Evolutionary conservation across 768 basidiomycete genomes (phyloP).

Genomic region (Coprinopsis marcescibilis): DNA sequence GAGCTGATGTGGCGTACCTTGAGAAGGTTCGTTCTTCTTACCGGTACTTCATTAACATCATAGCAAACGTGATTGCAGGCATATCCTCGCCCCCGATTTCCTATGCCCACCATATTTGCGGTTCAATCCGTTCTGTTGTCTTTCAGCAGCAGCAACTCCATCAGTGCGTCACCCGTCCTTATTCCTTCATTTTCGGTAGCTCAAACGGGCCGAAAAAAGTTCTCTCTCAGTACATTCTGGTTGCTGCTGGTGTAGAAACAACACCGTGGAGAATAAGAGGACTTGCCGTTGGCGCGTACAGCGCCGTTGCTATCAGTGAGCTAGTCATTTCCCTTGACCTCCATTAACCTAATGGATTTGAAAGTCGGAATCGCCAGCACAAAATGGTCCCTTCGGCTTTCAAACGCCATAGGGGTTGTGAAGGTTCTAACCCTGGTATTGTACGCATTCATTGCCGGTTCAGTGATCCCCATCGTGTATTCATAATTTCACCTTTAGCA

Average conservation of each 20-base stretch:
- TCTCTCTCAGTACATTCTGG: conserved; percentile 30
- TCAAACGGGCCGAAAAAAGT: conserved; percentile 18
- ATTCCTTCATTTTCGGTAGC: neutral
- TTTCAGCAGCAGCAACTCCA: conserved; percentile 34
- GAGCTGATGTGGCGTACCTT: conserved; percentile 44
- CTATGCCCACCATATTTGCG: conserved; percentile 39
- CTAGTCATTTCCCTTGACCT: neutral
- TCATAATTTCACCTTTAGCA: conserved; percentile 15
- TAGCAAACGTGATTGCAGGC: conserved; percentile 22
- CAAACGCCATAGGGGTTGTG: conserved; percentile 28
- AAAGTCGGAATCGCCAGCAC: conserved; percentile 29
- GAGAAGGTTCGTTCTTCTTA: conserved; percentile 26
- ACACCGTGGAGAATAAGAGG: conserved; percentile 30
- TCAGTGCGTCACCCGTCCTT: conserved; percentile 18
- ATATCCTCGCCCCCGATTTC: conserved; percentile 35
- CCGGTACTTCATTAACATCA: neutral
- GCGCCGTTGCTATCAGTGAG: conserved; percentile 25
- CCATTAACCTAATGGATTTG: too few relatives aligned
- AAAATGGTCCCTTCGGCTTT: conserved; percentile 34
- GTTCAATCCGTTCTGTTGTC: conserved; percentile 33
- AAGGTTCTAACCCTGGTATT: conserved; percentile 27
- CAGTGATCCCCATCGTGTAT: neutral
- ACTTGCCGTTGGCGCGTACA: conserved; percentile 28
- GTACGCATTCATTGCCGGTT: too few relatives aligned
- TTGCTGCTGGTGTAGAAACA: conserved; percentile 24